phyloP scores from a whole-genome alignment of 345 rosid species.

The Aquilaria malaccensis region DNA sequence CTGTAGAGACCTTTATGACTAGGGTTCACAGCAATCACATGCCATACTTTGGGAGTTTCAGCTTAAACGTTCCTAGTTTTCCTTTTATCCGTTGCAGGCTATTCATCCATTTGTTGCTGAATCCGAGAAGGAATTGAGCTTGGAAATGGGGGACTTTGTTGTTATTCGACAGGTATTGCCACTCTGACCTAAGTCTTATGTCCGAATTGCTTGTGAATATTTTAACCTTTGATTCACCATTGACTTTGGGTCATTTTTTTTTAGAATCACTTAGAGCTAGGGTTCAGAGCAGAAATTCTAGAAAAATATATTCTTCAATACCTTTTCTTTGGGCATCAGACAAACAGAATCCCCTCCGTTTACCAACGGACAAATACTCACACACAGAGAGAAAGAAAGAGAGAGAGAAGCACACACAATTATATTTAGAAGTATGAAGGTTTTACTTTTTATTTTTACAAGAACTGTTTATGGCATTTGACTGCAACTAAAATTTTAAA shows the following conservation, averaged over 20 bases:
- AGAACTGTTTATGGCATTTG: too few relatives aligned
- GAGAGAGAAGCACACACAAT: too few relatives aligned
- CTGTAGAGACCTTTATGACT: too few relatives aligned
- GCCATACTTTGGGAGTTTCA: slow-evolving; percentile 5
- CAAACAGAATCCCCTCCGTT: slow-evolving; percentile 3
- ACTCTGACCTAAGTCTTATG: slow-evolving; percentile 5
- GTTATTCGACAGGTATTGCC: slow-evolving; percentile 78
- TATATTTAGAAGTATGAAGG: too few relatives aligned
- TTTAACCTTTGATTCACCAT: background rate
- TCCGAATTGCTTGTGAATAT: slow-evolving; percentile 6
- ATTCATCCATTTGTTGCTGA: slow-evolving; percentile 59
- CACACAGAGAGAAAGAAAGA: too few relatives aligned
- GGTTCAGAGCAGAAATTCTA: background rate
- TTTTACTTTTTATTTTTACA: too few relatives aligned
- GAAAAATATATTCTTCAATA: background rate
- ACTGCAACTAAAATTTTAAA: too few relatives aligned
- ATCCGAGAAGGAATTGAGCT: slow-evolving; percentile 86
- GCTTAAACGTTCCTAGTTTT: background rate
- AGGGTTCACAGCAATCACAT: background rate
- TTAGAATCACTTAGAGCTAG: background rate
- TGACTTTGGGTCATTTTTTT: slow-evolving; percentile 5
- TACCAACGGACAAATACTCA: too few relatives aligned
- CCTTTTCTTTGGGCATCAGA: background rate
- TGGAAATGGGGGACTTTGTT: slow-evolving; percentile 74
- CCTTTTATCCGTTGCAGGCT: slow-evolving; percentile 41